Evolutionary conservation across 169 alveolate genomes (phyloP).

Genomic region (Eimeria acervulina): DNA sequence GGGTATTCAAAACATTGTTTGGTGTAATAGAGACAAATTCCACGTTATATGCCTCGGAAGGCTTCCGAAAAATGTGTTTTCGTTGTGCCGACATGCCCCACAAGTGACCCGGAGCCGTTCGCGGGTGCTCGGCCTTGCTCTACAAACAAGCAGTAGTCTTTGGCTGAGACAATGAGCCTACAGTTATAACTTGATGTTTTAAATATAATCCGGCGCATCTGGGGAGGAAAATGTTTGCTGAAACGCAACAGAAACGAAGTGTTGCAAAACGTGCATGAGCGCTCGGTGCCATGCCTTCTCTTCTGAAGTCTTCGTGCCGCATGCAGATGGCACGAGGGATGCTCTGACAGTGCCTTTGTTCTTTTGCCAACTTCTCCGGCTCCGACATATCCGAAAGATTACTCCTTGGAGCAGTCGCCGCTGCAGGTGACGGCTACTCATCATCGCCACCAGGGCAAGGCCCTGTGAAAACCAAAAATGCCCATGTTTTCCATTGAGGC

Average conservation of each 20-base stretch:
- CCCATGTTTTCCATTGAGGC: background rate
- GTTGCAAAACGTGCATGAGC: background rate
- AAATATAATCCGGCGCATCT: background rate
- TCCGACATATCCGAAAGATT: background rate
- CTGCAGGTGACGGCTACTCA: background rate
- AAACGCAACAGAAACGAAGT: background rate
- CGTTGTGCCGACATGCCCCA: conserved; percentile 17
- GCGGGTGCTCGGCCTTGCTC: background rate
- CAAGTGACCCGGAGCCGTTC: conserved; percentile 14
- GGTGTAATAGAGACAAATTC: background rate
- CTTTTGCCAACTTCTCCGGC: background rate
- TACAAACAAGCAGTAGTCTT: background rate
- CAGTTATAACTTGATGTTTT: background rate
- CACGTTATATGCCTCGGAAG: background rate
- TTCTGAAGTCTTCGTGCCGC: too few species aligned
- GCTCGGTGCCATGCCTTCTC: background rate
- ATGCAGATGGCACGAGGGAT: too few species aligned
- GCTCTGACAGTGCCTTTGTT: background rate
- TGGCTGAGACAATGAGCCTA: background rate
- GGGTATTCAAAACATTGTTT: background rate
- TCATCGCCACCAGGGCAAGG: background rate
- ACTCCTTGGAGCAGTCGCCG: background rate
- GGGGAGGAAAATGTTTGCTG: background rate
- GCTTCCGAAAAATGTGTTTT: background rate
- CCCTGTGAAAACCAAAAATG: background rate